Evolutionary conservation across 371 early-diverging fungal species (phyloP), one percentile per base, ranked within the genome.

Genomic region (Blakeslea trispora): DNA sequence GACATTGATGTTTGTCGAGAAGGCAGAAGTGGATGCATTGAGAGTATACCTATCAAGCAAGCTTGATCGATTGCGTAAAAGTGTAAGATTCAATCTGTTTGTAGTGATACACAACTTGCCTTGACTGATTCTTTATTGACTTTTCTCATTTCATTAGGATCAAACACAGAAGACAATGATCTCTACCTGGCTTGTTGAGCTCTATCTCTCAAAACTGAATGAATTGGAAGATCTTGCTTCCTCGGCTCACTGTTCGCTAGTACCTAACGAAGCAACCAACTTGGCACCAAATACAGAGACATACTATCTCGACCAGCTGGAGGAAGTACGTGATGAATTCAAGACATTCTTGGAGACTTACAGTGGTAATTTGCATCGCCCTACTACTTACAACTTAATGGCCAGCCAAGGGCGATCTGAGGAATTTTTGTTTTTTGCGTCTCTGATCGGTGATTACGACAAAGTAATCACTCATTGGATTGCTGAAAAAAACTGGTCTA

Each of bases 181-280:
- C 15, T 85, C 87, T 3, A 93, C 90, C 39, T 96, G 96, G 96
- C 80, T 94, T 4, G 81, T 93, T 7, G 95, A 96, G 61, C 68
- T 96, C 11, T 92, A 88, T 59, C 75, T 96, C 13, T 81, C 84
- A 40, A 82, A 86, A 54, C 64, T 96, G 42, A 91, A 92, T 57
- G 74, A 82, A 14, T 54, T 89, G 4, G 91, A 91, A 39, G 87
- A 89, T 53, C 45, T 75, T 43, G 74, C 78, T 6, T 75, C 81
- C 1, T 82, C 83, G 0, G 79, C 79, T 3, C 71, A 76, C 46
- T 69, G 75, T 28, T 63, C 77, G 6, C 53, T 63, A 2, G 45
- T 35, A 32, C 34, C 58, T 0, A 54, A 28, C 28, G 44, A 55
- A 21, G 19, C 43, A 14, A 46, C 44, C 1, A 53, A 22, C 21